Evolutionary conservation across 306 rosid species (phyloP).

Genomic region (Cucumis sativus): DNA sequence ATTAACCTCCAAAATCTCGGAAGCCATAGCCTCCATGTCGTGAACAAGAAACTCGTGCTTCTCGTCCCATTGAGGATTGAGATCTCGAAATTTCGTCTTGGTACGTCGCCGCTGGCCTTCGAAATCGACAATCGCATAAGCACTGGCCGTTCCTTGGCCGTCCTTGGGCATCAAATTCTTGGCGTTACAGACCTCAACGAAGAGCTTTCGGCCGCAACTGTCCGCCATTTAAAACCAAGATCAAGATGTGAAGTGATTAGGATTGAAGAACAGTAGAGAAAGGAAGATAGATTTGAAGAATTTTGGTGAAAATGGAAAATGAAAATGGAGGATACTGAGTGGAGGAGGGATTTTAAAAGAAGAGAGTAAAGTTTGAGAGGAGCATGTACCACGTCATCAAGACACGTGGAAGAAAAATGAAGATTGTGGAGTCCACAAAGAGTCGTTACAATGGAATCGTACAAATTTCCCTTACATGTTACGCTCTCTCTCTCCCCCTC

Average conservation of each 20-base stretch:
- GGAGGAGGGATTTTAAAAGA: not conserved
- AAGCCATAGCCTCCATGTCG: conserved; percentile 37
- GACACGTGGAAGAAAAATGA: too few relatives aligned
- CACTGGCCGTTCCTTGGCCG: conserved; percentile 93
- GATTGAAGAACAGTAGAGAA: not conserved
- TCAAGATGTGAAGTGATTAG: not conserved
- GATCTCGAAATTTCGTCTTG: conserved; percentile 58
- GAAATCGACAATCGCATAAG: conserved; percentile 77
- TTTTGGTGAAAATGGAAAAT: not conserved
- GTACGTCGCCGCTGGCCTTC: conserved; percentile 82
- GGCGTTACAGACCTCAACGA: conserved; percentile 66
- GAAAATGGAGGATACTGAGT: not conserved
- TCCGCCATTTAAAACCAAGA: conserved; percentile 34
- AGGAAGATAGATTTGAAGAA: not conserved
- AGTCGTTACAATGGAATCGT: too few relatives aligned
- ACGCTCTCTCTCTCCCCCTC: too few relatives aligned
- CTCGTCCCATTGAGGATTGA: conserved; percentile 89
- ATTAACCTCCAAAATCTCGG: conserved; percentile 52
- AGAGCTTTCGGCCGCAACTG: conserved; percentile 35
- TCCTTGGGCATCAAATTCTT: conserved; percentile 90
- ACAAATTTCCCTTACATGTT: too few relatives aligned
- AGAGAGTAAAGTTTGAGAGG: conserved; percentile 8
- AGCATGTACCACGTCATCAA: conserved; percentile 32
- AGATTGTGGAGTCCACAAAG: too few relatives aligned
- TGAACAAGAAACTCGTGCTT: conserved; percentile 54